Evolutionary conservation across 2,329 filamentous ascomycete genomes (phyloP), one percentile per base, ranked within the genome.

Genomic region (Hypoxylon sp.): DNA sequence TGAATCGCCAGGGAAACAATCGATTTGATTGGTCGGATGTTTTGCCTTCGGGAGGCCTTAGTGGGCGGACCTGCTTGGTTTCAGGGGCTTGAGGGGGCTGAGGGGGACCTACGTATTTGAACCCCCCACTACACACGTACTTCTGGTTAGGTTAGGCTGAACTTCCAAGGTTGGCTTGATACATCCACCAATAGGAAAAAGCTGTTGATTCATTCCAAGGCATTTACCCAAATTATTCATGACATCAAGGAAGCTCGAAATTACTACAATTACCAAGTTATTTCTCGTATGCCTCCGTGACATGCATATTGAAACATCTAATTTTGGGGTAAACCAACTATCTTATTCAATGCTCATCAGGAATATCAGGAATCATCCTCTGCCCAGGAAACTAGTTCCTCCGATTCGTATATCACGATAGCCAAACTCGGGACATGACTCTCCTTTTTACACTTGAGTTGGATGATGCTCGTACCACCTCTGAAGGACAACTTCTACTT

Each of bases 221-320:
- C 34, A 68, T 70, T 70, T 70, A 70, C 48, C 65, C 62, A 68
- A 48, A 70, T 65, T 65, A 30, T 60, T 51, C 46, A 56, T 65
- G 61, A 65, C 64, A 63, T 68, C 64, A 68, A 43, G 49, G 14
- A 48, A 58, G 45, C 28, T 60, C 19, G 19, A 17, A 36, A 38
- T 34, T 28, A 17, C 25, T 14, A 14, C 25, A 7, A 36, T 21
- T 48, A 19, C 19, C 14, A 11, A 32, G 32, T 62, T 21, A 13
- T 38, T 43, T 55, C 46, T 50, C 49, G 56, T 52, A 30, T 41
- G 10, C 41, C 49, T 63, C 60, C 63, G 49, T 25, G 28, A 19
- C 46, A 60, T 45, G 30, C 50, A 55, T 46, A 67, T 60, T 58
- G 43, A 65, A 59, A 59, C 52, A 6, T 32, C 19, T 36, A 50